Base-by-base conservation (phyloP, 305 asterid species). In the Rubia peregrina region DNA sequence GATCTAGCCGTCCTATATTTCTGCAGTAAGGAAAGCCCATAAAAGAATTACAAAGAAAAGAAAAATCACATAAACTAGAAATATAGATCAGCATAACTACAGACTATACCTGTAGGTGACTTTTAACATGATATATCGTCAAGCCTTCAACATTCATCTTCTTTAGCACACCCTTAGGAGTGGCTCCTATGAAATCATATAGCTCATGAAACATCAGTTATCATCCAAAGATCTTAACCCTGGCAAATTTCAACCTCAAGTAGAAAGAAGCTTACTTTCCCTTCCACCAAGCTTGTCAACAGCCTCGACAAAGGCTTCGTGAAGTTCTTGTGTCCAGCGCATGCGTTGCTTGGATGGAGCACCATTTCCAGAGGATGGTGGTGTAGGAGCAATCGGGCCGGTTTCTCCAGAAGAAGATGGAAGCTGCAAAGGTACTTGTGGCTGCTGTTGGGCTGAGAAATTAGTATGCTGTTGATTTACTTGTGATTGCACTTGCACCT, bases 291-390 rank as follows among this genome's bases (percentile, higher is more conserved):
- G 97, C 83, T 86, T 88, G 87, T 74, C 88, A 69, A 92, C 96
- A 74, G 98, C 91, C 65, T 90, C 98, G 74, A 92, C 93, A 69
- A 92, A 92, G 79, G 95, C 85, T 84, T 92, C 97, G 72, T 92
- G 98, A 75, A 90, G 93, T 79, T 92, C 98, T 51, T 90, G 97
- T 56, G 98, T 92, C 98, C 98, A 92, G 69, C 98, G 97, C 96
- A 92, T 90, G 62, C 98, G 95, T 73, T 89, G 95, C 89, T 88
- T 92, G 67, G 85, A 76, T 67, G 85, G 80, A 76, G 92, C 89
- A 83, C 80, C 81, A 85, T 81, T 86, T 49, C 80, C 82, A 30
- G 95, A 83, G 74, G 57, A 51, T 16, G 96, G 77, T 69, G 90
- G 80, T 69, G 83, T 88, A 70, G 84, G 79, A 61, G 79, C 83